Evolutionary conservation across 2,329 filamentous ascomycete genomes (phyloP).

Genomic region (Didymella pinodella): DNA sequence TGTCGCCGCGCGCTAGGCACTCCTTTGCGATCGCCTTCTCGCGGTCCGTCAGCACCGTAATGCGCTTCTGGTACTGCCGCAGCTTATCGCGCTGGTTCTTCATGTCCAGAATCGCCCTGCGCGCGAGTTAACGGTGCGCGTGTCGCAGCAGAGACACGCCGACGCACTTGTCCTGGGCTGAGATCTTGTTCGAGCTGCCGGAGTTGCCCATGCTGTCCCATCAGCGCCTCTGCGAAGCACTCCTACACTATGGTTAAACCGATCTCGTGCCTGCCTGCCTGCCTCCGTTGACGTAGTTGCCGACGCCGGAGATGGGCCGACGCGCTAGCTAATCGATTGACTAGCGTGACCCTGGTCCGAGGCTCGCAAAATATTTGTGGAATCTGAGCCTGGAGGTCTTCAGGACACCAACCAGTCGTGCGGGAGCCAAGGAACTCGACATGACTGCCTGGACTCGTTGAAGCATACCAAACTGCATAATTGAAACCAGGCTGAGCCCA

Average conservation of each 20-base stretch:
- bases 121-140: slow-evolving; percentile 16
- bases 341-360: slow-evolving; percentile 14
- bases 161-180: slow-evolving; percentile 83
- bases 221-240: slow-evolving; percentile 19
- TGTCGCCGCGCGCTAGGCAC: slow-evolving; percentile 82
- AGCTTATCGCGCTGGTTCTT: slow-evolving; percentile 98
- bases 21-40: slow-evolving; percentile 87
- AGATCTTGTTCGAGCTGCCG: slow-evolving; percentile 70
- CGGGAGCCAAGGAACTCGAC: neutral
- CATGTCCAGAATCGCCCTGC: slow-evolving; percentile 93
- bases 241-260: no score
- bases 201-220: slow-evolving; percentile 68
- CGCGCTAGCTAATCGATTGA: slow-evolving; percentile 45
- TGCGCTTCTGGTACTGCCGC: slow-evolving; percentile 92
- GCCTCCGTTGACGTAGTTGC: slow-evolving; percentile 35
- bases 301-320: slow-evolving; percentile 18
- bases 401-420: neutral
- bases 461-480: neutral
- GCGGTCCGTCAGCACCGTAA: slow-evolving; percentile 82
- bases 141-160: neutral
- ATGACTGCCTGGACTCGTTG: neutral
- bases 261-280: slow-evolving; percentile 31
- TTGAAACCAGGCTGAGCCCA: neutral
- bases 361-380: slow-evolving; percentile 36
- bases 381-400: slow-evolving; percentile 3